Conservation (phyloP, 2,329 filamentous ascomycete genomes). For the Zymoseptoria tritici region DNA sequence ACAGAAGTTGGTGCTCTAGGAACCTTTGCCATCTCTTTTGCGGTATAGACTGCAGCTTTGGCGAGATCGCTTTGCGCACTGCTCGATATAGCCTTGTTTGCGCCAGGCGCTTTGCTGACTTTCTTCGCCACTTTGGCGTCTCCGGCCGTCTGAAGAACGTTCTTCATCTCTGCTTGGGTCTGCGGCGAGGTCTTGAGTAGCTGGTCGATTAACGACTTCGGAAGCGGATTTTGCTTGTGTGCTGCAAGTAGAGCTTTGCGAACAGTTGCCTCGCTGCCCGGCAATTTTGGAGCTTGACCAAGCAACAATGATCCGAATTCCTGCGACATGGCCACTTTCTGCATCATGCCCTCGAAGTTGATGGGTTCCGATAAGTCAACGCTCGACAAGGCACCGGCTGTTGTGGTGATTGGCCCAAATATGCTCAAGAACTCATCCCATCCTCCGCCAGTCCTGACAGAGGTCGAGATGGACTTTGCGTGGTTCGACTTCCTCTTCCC, state of each 20-base stretch:
- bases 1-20: slow-evolving; percentile 5
- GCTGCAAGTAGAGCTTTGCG: slow-evolving; percentile 26
- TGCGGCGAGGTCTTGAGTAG: slow-evolving; percentile 23
- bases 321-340: slow-evolving; percentile 29
- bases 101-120: slow-evolving; percentile 18
- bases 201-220: slow-evolving; percentile 22
- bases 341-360: slow-evolving; percentile 30
- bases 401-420: slow-evolving; percentile 45
- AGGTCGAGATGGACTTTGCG: slow-evolving; percentile 41
- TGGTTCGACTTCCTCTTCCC: slow-evolving; percentile 30
- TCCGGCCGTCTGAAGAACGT: slow-evolving; percentile 19
- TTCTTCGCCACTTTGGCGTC: slow-evolving; percentile 19
- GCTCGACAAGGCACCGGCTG: slow-evolving; percentile 41
- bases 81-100: slow-evolving; percentile 15
- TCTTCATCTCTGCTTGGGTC: slow-evolving; percentile 25
- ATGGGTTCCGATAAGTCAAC: slow-evolving; percentile 35
- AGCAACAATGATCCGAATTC: slow-evolving; percentile 24
- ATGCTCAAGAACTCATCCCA: slow-evolving; percentile 48
- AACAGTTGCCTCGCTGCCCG: slow-evolving; percentile 26
- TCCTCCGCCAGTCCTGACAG: slow-evolving; percentile 40
- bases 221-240: slow-evolving; percentile 24
- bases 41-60: slow-evolving; percentile 15
- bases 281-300: slow-evolving; percentile 20
- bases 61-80: slow-evolving; percentile 18
- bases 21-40: slow-evolving; percentile 2